These are phyloP conservation scores for Raffaelea arxii DNA, from an alignment of 2,329 filamentous ascomycete genomes.

Conservation along the genomic window DNA sequence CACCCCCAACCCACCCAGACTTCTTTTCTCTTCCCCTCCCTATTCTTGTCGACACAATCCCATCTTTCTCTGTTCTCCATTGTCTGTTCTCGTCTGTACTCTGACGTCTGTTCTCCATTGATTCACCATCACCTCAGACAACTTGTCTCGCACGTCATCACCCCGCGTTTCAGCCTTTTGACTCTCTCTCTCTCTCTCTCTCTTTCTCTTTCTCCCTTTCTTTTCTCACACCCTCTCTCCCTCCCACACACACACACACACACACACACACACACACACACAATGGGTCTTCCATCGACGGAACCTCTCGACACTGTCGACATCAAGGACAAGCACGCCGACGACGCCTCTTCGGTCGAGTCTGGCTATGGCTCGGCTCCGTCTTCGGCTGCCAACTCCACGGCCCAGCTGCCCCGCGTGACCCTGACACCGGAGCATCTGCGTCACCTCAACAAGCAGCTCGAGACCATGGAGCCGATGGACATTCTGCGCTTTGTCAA, in stretches of 20 bases:
- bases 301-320: neutral
- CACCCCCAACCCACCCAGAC: neutral
- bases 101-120: no score
- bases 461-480: constrained; percentile 79
- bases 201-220: neutral
- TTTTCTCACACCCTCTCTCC: neutral
- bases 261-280: no score
- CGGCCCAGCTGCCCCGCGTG: constrained; percentile 62
- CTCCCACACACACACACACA: no score
- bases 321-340: constrained; percentile 24
- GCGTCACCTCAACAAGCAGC: constrained; percentile 79
- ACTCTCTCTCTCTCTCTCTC: neutral
- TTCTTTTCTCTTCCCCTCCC: neutral
- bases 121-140: no score
- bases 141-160: no score
- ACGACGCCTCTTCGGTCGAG: constrained; percentile 43
- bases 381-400: constrained; percentile 41
- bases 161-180: neutral
- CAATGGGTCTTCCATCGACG: no score
- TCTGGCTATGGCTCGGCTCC: constrained; percentile 72
- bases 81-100: neutral
- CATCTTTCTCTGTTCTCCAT: neutral
- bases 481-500: constrained; percentile 91
- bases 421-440: constrained; percentile 82
- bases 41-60: neutral